Evolutionary conservation across 805 yeast species (phyloP).

Genomic region (Wickerhamomyces mucosus): DNA sequence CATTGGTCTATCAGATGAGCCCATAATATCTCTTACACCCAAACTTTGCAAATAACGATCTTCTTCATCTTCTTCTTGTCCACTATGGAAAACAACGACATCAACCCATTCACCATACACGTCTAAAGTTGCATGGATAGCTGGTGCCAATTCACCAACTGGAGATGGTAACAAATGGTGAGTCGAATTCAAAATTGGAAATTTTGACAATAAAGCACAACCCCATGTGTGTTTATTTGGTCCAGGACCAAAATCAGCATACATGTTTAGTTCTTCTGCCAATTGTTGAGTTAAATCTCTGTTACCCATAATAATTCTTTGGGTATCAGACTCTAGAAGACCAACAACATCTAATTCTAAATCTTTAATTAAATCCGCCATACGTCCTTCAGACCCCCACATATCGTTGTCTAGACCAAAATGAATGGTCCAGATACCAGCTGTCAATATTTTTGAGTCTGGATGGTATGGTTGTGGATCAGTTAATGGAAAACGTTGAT

Average conservation of each 20-base stretch:
- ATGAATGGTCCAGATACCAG: conserved; percentile 98
- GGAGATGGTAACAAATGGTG: conserved; percentile 95
- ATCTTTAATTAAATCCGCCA: conserved; percentile 75
- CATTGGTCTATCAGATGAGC: conserved; percentile 70
- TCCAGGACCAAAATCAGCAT: conserved; percentile 95
- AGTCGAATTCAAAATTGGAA: conserved; percentile 84
- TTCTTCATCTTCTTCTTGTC: conserved; percentile 95
- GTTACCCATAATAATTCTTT: conserved; percentile 89
- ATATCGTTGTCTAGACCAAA: conserved; percentile 95
- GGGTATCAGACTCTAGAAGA: conserved; percentile 85
- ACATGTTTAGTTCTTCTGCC: conserved; percentile 90
- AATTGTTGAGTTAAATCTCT: conserved; percentile 86
- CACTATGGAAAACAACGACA: conserved; percentile 94
- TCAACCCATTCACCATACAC: conserved; percentile 84
- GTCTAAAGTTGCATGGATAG: conserved; percentile 90
- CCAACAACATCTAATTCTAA: conserved; percentile 90
- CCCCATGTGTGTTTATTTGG: conserved; percentile 99
- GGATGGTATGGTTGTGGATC: conserved; percentile 65
- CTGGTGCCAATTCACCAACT: conserved; percentile 97
- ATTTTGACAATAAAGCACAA: conserved; percentile 80
- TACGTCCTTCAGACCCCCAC: conserved; percentile 94
- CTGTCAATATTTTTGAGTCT: conserved; percentile 63
- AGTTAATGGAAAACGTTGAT: conserved; percentile 45
- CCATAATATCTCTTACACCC: conserved; percentile 73
- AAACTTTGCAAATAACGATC: conserved; percentile 84